Conservation (phyloP, 257 asterid species). For the Oldenlandia corymbosa region DNA sequence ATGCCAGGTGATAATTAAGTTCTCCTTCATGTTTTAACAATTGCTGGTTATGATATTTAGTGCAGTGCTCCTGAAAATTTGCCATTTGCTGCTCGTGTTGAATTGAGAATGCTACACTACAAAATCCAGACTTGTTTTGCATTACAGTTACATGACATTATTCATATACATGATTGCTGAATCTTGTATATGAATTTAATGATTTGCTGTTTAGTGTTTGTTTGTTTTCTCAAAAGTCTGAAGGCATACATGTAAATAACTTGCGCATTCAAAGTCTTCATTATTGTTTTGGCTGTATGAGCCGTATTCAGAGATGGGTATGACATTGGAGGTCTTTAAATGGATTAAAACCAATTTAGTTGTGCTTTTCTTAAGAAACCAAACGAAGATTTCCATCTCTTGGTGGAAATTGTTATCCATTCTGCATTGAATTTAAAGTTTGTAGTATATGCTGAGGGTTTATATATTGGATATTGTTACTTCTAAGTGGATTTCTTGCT, state of each 20-base stretch:
- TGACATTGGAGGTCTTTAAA: too few relatives aligned
- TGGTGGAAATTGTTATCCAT: too few relatives aligned
- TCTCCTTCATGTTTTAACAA: background rate
- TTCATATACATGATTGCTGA: background rate
- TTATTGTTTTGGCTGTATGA: background rate
- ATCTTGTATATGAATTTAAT: background rate
- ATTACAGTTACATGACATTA: background rate
- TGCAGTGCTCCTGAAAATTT: background rate
- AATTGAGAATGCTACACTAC: background rate
- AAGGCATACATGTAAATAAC: background rate
- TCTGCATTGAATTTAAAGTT: too few relatives aligned
- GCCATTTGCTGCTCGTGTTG: background rate
- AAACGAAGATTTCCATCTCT: too few relatives aligned
- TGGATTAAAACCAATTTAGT: too few relatives aligned
- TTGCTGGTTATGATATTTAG: background rate
- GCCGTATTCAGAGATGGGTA: background rate
- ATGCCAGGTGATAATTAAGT: conserved; percentile 64
- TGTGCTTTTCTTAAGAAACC: too few relatives aligned
- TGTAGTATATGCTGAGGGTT: too few relatives aligned
- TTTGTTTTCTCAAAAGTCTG: too few relatives aligned
- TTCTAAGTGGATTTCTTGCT: too few relatives aligned
- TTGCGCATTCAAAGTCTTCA: background rate
- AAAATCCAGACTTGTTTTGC: background rate
- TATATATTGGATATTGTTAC: too few relatives aligned
- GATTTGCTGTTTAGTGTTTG: too few relatives aligned